A percentile compares a stretch with the other conserved stretches of the same genome.
These are phyloP conservation scores for Chloropicon primus DNA, from an alignment of 139 green algal species.

Conservation along the genomic window DNA sequence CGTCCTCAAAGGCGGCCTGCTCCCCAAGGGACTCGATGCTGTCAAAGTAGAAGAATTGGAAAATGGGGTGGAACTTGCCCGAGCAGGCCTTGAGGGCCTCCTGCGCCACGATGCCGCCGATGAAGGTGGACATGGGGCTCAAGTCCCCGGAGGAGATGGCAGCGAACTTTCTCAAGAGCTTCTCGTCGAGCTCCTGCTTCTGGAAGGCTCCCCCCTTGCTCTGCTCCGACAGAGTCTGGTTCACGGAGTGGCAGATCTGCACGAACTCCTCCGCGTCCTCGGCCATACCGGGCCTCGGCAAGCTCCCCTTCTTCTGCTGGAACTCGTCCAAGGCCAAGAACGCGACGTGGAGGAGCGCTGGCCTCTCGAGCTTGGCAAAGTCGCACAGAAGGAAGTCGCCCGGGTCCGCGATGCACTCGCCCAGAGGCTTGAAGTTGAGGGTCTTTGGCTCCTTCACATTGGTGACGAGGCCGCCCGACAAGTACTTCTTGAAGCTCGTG, in stretches of 20 bases:
- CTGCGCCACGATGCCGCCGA: constrained; percentile 92
- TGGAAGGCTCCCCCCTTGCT: constrained; percentile 14
- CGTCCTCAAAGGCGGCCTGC: constrained; percentile 37
- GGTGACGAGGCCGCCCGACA: constrained; percentile 73
- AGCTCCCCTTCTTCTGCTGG: constrained; percentile 25
- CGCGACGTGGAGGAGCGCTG: constrained; percentile 73
- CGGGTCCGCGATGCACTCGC: constrained; percentile 48
- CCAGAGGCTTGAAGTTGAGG: constrained; percentile 65
- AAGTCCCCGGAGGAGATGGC: constrained; percentile 35
- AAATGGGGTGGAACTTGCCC: constrained; percentile 91
- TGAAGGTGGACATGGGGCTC: constrained; percentile 87
- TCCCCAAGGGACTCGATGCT: constrained; percentile 54
- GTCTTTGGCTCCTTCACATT: constrained; percentile 81
- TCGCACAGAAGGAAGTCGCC: constrained; percentile 93
- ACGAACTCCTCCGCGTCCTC: constrained; percentile 60
- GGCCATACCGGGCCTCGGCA: constrained; percentile 41
- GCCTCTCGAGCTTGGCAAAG: constrained; percentile 91
- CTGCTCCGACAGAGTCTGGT: constrained; percentile 19
- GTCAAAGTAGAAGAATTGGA: constrained; percentile 89
- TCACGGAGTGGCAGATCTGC: constrained; percentile 31
- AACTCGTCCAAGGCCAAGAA: constrained; percentile 85
- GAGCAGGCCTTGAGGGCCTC: constrained; percentile 91
- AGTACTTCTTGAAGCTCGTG: constrained; percentile 45
- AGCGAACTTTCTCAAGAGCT: constrained; percentile 34
- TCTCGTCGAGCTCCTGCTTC: constrained; percentile 41